These are phyloP conservation scores for Aspergillus cristatus DNA, from an alignment of 495 filamentous ascomycete genomes.

Conservation along the genomic window DNA sequence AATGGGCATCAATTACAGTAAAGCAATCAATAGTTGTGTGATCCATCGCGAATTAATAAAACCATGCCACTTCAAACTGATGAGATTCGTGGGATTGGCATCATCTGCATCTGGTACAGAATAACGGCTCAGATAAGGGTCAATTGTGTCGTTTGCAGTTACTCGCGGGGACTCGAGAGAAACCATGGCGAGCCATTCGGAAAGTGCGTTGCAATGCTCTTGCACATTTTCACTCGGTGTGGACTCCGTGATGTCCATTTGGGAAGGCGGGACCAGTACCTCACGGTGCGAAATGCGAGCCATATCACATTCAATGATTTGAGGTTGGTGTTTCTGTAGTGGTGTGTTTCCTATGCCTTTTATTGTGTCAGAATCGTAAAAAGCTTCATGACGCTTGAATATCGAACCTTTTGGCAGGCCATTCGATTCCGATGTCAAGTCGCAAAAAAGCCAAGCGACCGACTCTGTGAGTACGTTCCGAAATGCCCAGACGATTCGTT, in stretches of 20 bases:
- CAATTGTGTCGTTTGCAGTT: conserved; percentile 54
- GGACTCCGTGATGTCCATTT: conserved; percentile 26
- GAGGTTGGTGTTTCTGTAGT: conserved; percentile 45
- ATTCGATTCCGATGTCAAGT: conserved; percentile 31
- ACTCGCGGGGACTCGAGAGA: conserved; percentile 66
- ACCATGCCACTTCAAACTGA: conserved; percentile 41
- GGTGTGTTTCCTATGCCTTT: conserved; percentile 27
- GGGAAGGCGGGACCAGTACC: conserved; percentile 41
- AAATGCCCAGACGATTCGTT: conserved; percentile 75
- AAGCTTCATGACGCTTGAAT: neutral
- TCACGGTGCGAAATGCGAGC: conserved; percentile 18
- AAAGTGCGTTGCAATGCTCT: conserved; percentile 52
- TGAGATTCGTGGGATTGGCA: conserved; percentile 13
- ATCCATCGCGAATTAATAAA: conserved; percentile 35
- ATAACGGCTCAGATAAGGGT: conserved; percentile 79
- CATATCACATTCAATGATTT: conserved; percentile 28
- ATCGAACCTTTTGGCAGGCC: conserved; percentile 20
- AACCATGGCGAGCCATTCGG: conserved; percentile 80
- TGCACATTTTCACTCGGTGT: conserved; percentile 40
- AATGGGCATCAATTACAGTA: conserved; percentile 25
- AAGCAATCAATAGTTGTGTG: conserved; percentile 23
- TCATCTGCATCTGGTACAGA: conserved; percentile 42
- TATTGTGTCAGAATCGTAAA: conserved; percentile 1
- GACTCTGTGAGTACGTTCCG: conserved; percentile 68
- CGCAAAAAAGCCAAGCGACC: conserved; percentile 74